A percentile compares a stretch with the other conserved stretches of the same genome.
These are phyloP conservation scores for Talaromyces funiculosus DNA, from an alignment of 2,329 filamentous ascomycete species.

Conservation along the genomic window DNA sequence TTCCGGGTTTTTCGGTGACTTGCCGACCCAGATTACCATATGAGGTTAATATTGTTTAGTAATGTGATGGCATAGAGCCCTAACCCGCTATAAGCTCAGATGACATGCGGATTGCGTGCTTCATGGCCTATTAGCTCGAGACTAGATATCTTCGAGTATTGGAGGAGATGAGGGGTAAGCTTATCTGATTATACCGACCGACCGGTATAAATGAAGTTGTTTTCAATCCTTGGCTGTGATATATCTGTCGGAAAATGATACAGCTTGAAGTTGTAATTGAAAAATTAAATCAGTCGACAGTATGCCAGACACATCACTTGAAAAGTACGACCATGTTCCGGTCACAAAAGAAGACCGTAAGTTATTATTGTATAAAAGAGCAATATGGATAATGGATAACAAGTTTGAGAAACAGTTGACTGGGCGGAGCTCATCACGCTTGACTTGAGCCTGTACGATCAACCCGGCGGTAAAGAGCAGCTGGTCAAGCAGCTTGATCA, in stretches of 20 bases:
- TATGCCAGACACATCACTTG: conserved; percentile 28
- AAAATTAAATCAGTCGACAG: background rate
- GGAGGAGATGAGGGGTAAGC: background rate
- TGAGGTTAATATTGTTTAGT: background rate
- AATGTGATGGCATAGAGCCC: background rate
- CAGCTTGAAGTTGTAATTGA: background rate
- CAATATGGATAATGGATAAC: conserved; percentile 16
- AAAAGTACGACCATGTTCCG: conserved; percentile 42
- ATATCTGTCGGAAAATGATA: background rate
- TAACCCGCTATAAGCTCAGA: background rate
- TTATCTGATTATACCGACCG: background rate
- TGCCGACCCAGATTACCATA: background rate
- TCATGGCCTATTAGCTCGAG: background rate
- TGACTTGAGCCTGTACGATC: conserved; percentile 51
- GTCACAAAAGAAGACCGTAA: conserved; percentile 41
- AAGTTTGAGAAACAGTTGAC: conserved; percentile 21
- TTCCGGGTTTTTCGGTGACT: background rate
- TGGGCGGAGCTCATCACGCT: conserved; percentile 57
- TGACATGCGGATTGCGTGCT: background rate
- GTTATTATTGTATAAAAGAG: background rate
- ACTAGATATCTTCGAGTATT: background rate
- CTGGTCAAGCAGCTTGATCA: conserved; percentile 52
- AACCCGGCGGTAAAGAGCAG: conserved; percentile 50
- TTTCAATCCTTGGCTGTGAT: background rate
- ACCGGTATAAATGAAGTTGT: background rate